Base-by-base conservation (phyloP, 2,329 filamentous ascomycete genomes). In the Arachnopeziza araneosa region DNA sequence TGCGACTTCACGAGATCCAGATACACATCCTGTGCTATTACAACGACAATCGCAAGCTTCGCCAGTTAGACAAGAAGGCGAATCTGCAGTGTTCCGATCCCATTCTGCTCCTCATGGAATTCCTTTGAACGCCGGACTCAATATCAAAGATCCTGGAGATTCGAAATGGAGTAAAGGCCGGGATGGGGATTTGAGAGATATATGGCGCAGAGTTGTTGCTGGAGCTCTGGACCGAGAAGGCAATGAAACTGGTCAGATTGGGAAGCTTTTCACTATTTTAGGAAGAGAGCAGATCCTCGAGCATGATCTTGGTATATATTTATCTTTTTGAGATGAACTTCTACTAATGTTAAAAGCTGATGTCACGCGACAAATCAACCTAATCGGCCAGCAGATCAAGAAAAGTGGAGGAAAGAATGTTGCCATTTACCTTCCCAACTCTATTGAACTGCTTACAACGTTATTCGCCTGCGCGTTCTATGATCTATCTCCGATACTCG, bases 391-490 rank as follows among this genome's bases (percentile, higher is more conserved):
- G 69, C 85, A 93, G 69, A 82, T 91, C 66, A 79, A 90, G 60
- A 83, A 89, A 68, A 83, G 89, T 64, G 84, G 86, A 59, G 85
- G 85, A 48, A 88, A 86, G 72, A 88, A 86, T 55, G 90, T 98
- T 32, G 95, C 92, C 63, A 83, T 98, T 64, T 96, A 96, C 74
- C 81, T 98, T 59, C 91, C 93, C 51, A 97, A 99, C 79, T 96
- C 92, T 53, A 81, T 96, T 69, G 95, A 99, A 75, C 85, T 96
- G 63, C 78, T 99, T 55, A 83, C 85, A 36, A 82, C 89, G 8
- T 78, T 98, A 22, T 96, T 99, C 70, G 91, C 93, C 59, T 93
- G 90, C 73, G 86, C 90, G 64, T 98, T 97, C 77, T 93, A 96
- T 75, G 66, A 69, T 32, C 81, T 96, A 68, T 91, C 88, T 12